A percentile compares a stretch with the other conserved stretches of the same genome.
These are phyloP conservation scores for Floccularia luteovirens DNA, from an alignment of 768 basidiomycete species.

Conservation along the genomic window DNA sequence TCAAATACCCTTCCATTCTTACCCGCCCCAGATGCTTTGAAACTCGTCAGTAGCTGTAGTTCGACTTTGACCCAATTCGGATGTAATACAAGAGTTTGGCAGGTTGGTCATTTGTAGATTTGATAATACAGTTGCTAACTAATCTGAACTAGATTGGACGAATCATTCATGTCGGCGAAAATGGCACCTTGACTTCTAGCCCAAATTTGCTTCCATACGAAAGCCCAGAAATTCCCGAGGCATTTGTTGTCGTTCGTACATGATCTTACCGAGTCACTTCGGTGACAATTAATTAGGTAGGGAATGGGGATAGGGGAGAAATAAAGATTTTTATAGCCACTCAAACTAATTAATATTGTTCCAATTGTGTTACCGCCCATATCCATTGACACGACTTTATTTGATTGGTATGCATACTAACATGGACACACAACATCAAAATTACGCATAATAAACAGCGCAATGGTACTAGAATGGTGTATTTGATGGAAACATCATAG, in stretches of 20 bases:
- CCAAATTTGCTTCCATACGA: conserved; percentile 46
- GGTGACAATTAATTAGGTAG: too few species aligned
- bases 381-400: too few species aligned
- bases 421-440: too few species aligned
- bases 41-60: conserved; percentile 41
- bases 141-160: conserved; percentile 35
- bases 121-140: conserved; percentile 3
- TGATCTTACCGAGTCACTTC: too few species aligned
- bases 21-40: conserved; percentile 25
- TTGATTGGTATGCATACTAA: too few species aligned
- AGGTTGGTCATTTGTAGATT: conserved; percentile 31
- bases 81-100: conserved; percentile 62
- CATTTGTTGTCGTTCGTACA: conserved; percentile 59
- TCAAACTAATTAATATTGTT: too few species aligned
- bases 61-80: conserved; percentile 55
- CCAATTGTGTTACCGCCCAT: too few species aligned
- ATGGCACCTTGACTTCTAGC: conserved; percentile 27
- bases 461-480: conserved; percentile 36
- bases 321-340: too few species aligned
- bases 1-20: conserved; percentile 21
- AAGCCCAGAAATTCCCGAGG: conserved; percentile 61
- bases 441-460: too few species aligned
- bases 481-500: conserved; percentile 65
- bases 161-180: conserved; percentile 22
- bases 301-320: too few species aligned